These are phyloP conservation scores for Clausena lansium DNA, from an alignment of 345 rosid genomes.

Conservation along the genomic window DNA sequence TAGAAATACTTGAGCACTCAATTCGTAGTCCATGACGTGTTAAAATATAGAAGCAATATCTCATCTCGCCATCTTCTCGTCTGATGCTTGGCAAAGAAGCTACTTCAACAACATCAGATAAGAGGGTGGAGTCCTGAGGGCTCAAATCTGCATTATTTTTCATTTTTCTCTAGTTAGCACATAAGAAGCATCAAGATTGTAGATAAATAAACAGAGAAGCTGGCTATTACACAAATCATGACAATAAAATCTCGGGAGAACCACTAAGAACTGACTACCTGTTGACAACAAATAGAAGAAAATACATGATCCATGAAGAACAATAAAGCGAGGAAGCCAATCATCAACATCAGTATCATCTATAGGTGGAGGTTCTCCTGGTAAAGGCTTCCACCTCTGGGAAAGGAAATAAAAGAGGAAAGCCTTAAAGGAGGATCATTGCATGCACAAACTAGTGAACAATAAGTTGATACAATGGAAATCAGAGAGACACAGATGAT, in stretches of 20 bases:
- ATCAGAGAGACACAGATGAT: constrained; percentile 2
- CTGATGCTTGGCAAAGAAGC: constrained; percentile 63
- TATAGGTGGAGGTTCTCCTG: constrained; percentile 89
- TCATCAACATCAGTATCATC: constrained; percentile 94
- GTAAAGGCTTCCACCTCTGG: constrained; percentile 95
- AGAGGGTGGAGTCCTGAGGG: constrained; percentile 87
- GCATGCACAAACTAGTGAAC: constrained; percentile 9
- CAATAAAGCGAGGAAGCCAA: constrained; percentile 96
- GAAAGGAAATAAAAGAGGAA: background rate
- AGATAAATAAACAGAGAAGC: background rate
- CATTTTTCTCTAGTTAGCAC: constrained; percentile 1
- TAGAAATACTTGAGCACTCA: constrained; percentile 77
- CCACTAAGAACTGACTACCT: constrained; percentile 40
- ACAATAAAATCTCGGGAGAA: background rate
- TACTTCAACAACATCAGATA: constrained; percentile 79
- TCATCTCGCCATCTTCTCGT: constrained; percentile 60
- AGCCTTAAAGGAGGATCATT: background rate
- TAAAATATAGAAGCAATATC: constrained; percentile 62
- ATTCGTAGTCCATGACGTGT: constrained; percentile 76
- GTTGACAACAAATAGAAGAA: constrained; percentile 77
- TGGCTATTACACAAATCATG: background rate
- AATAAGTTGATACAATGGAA: constrained; percentile 13
- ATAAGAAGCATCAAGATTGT: constrained; percentile 1
- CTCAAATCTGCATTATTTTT: constrained; percentile 69
- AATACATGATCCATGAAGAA: constrained; percentile 86